Base-by-base conservation (phyloP, 495 filamentous ascomycete genomes). In the Chlorociboria aeruginascens region DNA sequence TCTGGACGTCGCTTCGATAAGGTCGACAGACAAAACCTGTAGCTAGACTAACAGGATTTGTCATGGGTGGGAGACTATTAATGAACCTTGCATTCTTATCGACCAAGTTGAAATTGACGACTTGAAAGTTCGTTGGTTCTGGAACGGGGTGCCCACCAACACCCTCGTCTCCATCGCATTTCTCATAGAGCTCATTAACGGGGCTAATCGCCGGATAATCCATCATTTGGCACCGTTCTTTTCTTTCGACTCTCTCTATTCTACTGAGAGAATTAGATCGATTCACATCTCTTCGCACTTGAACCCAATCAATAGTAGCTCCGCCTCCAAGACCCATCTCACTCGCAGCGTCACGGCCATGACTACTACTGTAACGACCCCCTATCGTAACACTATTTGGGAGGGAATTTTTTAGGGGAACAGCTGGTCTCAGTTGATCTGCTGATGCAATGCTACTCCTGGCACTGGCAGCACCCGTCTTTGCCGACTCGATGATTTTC, bases 11-110 rank as follows among this genome's bases (percentile, higher is more conserved):
- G 61, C 86, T 95, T 43, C 89, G 78, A 60, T 96, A 95, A 6
- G 93, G 93, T 37, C 93, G 80, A 57, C 93, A 97, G 28, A 99
- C 79, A 57, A 95, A 94, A 7, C 83, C 86, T 46, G 93, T 89
- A 1, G 89, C 89, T 17, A 99, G 74, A 46, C 80, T 86, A 43
- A 82, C 75, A 0, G 92, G 77, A 32, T 85, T 96, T 1, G 82
- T 90, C 67, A 83, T 84, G 2, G 86, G 79, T n/a, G 93, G 92
- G n/a, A 97, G 68, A 57, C 76, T 89, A 56, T 77, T 84, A 42
- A 97, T 71, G 61, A 96, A 99, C 7, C 92, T 82, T 0, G 92
- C 84, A 63, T 86, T 93, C 63, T 97, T 97, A 68, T 99, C 92
- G 0, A 99, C 92, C 32, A 95, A 73, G 35, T 67, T 75, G 8